phyloP scores from a whole-genome alignment of 164 flowering plant species.

The Nymphaea colorata region DNA sequence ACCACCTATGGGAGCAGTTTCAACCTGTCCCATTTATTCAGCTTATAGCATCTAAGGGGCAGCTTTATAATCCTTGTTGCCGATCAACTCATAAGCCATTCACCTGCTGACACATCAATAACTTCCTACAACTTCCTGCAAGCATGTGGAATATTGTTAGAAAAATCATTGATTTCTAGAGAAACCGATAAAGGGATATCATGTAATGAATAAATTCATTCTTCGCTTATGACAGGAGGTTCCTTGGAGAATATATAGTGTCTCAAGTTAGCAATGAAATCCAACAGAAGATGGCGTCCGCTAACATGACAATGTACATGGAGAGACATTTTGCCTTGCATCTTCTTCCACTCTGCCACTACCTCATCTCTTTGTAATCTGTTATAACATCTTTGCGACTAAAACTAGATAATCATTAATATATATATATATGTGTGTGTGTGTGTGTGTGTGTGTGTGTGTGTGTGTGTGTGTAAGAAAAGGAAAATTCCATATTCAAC shows the following conservation, averaged over 20 bases:
- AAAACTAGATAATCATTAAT: slow-evolving; percentile 1
- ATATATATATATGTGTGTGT: neutral
- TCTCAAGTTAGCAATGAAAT: slow-evolving; percentile 58
- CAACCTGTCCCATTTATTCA: too few relatives aligned
- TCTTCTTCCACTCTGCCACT: slow-evolving; percentile 94
- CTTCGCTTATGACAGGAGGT: slow-evolving; percentile 61
- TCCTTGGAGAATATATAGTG: slow-evolving; percentile 91
- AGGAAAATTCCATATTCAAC: neutral
- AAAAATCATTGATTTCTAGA: neutral
- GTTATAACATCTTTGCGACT: slow-evolving; percentile 89
- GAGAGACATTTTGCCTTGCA: slow-evolving; percentile 82
- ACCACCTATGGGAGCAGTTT: too few relatives aligned
- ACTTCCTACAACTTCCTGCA: too few relatives aligned
- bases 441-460: too few relatives aligned
- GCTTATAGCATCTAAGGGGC: too few relatives aligned
- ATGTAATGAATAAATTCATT: neutral
- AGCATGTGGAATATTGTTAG: too few relatives aligned
- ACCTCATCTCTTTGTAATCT: slow-evolving; percentile 83
- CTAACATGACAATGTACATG: slow-evolving; percentile 97
- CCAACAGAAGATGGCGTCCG: slow-evolving; percentile 76
- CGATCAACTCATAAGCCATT: too few relatives aligned
- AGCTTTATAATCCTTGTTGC: too few relatives aligned
- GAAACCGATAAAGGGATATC: neutral
- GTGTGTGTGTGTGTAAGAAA: neutral
- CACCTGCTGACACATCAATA: too few relatives aligned